These are phyloP conservation scores for Aspergillus sp. DNA, from an alignment of 2,329 filamentous ascomycete species.

Conservation along the genomic window DNA sequence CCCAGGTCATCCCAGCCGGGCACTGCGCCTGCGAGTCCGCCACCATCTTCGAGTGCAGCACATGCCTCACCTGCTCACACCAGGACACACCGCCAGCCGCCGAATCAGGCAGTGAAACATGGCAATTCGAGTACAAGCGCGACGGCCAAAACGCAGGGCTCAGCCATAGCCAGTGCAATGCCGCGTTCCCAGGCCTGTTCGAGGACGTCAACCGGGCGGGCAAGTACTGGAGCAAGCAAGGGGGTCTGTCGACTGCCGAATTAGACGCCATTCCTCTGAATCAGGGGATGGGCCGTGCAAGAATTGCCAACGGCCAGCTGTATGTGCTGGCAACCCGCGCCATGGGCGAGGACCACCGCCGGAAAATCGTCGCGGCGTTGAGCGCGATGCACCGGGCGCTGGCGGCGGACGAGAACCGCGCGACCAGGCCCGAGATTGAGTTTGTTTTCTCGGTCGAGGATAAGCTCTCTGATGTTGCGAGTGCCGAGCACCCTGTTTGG, in stretches of 20 bases:
- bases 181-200: constrained; percentile 38
- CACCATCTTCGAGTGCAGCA: constrained; percentile 39
- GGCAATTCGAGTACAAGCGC: constrained; percentile 33
- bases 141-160: constrained; percentile 34
- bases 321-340: constrained; percentile 31
- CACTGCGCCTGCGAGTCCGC: constrained; percentile 40
- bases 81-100: constrained; percentile 1
- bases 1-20: constrained; percentile 40
- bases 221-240: constrained; percentile 28
- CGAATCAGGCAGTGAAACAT: constrained; percentile 8
- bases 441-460: constrained; percentile 48
- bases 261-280: constrained; percentile 29
- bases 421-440: constrained; percentile 44
- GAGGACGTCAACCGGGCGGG: constrained; percentile 34
- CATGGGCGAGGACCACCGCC: constrained; percentile 37
- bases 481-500: constrained; percentile 41
- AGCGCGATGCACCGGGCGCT: constrained; percentile 52
- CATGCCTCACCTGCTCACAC: constrained; percentile 30
- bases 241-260: constrained; percentile 25
- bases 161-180: constrained; percentile 27
- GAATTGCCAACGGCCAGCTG: constrained; percentile 33
- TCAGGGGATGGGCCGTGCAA: constrained; percentile 36
- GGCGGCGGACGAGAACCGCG: constrained; percentile 34
- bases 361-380: constrained; percentile 43
- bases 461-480: constrained; percentile 42